These are phyloP conservation scores for Conidiobolus incongruus DNA, from an alignment of 371 early-diverging fungal species.

Conservation along the genomic window DNA sequence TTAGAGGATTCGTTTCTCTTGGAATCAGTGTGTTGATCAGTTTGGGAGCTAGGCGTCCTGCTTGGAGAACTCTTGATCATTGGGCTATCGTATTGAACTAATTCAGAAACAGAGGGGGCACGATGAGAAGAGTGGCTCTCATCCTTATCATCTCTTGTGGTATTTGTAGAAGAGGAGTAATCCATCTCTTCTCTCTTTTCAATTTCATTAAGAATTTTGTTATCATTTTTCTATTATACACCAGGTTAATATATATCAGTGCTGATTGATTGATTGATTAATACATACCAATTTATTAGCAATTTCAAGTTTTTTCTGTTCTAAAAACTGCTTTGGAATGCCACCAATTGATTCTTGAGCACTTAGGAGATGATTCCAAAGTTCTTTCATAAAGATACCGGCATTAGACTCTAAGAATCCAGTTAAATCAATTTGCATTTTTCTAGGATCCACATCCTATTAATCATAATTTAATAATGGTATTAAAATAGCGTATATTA, in stretches of 20 bases:
- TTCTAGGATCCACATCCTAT: conserved; percentile 56
- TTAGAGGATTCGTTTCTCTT: background rate
- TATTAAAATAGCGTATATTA: background rate
- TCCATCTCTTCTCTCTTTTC: conserved; percentile 1
- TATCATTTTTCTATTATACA: background rate
- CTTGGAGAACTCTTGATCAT: conserved; percentile 5
- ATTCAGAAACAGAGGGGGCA: background rate
- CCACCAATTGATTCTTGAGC: conserved; percentile 68
- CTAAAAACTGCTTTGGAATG: conserved; percentile 66
- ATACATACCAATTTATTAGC: conserved; percentile 16
- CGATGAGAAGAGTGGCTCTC: background rate
- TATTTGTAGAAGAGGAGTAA: background rate
- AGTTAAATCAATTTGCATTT: conserved; percentile 86
- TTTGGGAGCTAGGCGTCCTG: conserved; percentile 6
- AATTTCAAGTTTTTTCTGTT: conserved; percentile 61
- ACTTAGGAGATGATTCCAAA: conserved; percentile 76
- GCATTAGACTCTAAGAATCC: conserved; percentile 80
- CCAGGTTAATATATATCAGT: background rate
- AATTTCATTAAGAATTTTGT: background rate
- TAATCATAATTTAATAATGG: background rate
- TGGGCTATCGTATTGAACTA: background rate
- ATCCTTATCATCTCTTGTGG: background rate
- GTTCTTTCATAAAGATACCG: conserved; percentile 49
- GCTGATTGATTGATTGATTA: background rate
- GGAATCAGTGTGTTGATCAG: background rate